A percentile compares a stretch with the other conserved stretches of the same genome.
Conservation (phyloP, 225 moss, liverwort and hornwort species). For the Neckera pumila region DNA sequence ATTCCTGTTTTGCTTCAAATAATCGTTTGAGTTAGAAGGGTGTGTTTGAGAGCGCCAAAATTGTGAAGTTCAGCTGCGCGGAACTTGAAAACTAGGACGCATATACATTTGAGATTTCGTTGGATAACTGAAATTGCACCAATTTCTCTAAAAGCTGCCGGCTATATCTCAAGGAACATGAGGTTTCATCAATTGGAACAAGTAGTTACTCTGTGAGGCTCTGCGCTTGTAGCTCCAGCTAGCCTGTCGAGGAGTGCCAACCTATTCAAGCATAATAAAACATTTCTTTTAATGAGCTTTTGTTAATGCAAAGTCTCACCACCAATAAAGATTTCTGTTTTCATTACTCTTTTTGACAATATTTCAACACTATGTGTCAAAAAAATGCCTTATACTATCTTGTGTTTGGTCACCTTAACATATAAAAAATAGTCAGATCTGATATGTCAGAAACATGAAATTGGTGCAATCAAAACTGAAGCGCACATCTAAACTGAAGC, state of each 20-base stretch:
- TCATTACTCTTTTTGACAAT: background rate
- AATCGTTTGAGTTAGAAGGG: background rate
- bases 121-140: background rate
- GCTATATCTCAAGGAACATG: background rate
- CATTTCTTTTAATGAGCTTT: background rate
- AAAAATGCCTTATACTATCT: background rate
- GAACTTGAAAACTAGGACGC: background rate
- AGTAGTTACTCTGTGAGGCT: background rate
- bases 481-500: background rate
- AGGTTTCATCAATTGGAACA: background rate
- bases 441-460: background rate
- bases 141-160: background rate
- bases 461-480: background rate
- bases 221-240: background rate
- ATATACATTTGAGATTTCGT: background rate
- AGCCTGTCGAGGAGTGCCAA: background rate
- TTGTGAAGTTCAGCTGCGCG: background rate
- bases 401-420: background rate
- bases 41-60: background rate
- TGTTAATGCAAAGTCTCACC: background rate
- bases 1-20: background rate
- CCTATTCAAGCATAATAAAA: background rate
- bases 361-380: background rate
- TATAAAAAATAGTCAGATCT: background rate
- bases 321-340: background rate